Percentiles rank a stretch among this genome's conserved stretches.
Conservation (phyloP, 495 filamentous ascomycete species). For the Chaetomium cochliodes region DNA sequence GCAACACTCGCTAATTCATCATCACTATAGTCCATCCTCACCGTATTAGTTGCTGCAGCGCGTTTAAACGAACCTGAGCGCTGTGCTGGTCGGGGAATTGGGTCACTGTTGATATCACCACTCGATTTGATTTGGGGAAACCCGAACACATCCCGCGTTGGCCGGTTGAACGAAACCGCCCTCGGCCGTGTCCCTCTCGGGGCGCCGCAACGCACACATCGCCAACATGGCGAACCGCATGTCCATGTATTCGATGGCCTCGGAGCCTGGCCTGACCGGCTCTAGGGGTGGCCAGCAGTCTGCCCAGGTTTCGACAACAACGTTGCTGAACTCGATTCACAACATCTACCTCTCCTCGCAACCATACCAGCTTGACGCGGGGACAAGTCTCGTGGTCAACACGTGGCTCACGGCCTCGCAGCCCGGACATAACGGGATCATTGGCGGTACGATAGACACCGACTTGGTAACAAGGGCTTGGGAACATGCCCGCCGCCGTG, state of each 20-base stretch:
- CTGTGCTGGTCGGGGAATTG: background rate
- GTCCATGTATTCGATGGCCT: constrained; percentile 83
- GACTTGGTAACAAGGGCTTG: constrained; percentile 80
- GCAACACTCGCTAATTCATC: constrained; percentile 22
- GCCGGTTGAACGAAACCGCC: background rate
- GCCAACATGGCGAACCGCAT: constrained; percentile 72
- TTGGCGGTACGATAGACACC: constrained; percentile 75
- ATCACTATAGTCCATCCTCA: background rate
- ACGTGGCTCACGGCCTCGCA: constrained; percentile 83
- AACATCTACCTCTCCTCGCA: constrained; percentile 79
- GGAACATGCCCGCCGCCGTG: constrained; percentile 93
- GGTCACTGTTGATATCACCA: background rate
- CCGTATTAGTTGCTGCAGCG: background rate
- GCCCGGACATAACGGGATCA: constrained; percentile 60
- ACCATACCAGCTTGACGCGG: constrained; percentile 83
- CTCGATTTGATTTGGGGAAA: background rate
- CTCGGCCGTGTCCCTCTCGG: constrained; percentile 38
- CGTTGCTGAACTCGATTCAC: constrained; percentile 86
- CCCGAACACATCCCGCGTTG: background rate
- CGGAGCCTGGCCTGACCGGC: constrained; percentile 51
- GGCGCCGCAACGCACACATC: constrained; percentile 25
- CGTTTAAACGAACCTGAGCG: background rate
- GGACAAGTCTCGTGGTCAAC: constrained; percentile 90
- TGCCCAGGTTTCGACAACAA: constrained; percentile 82
- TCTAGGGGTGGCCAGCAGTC: constrained; percentile 61